These are phyloP conservation scores for Chaetomium sp. DNA, from an alignment of 2,329 filamentous ascomycete species.

Conservation along the genomic window DNA sequence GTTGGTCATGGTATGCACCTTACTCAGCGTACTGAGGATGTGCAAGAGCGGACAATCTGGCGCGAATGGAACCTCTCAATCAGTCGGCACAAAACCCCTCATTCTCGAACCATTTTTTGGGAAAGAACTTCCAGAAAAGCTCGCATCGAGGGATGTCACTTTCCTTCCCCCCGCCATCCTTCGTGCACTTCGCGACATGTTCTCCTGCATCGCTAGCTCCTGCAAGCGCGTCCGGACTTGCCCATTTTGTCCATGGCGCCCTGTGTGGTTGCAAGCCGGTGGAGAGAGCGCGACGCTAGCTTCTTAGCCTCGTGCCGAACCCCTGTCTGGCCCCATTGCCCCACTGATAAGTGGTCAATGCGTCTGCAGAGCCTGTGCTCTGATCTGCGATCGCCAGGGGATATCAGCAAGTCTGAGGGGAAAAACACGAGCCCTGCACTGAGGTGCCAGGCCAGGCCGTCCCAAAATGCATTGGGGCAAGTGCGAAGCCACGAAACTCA, in stretches of 20 bases:
- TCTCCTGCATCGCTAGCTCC: slow-evolving; percentile 20
- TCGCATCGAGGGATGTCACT: not conserved
- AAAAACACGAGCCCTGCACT: not conserved
- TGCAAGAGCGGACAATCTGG: not conserved
- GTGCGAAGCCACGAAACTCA: not conserved
- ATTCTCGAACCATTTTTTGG: not conserved
- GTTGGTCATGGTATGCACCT: not conserved
- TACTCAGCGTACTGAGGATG: not conserved
- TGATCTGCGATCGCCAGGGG: slow-evolving; percentile 29
- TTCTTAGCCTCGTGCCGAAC: slow-evolving; percentile 10
- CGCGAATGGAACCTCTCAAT: not conserved
- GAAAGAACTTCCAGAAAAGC: not conserved
- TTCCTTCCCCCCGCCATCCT: slow-evolving; percentile 1
- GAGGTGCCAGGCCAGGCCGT: not conserved
- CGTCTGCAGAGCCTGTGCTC: not conserved
- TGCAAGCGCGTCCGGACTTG: slow-evolving; percentile 1
- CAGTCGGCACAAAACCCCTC: no score
- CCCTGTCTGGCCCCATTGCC: slow-evolving; percentile 11
- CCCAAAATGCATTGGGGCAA: slow-evolving; percentile 9
- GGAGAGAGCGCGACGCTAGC: slow-evolving; percentile 8
- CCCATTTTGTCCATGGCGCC: slow-evolving; percentile 4
- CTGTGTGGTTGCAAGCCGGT: slow-evolving; percentile 5
- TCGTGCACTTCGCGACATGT: slow-evolving; percentile 3
- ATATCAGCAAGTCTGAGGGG: not conserved
- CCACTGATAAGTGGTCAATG: slow-evolving; percentile 18